These are phyloP conservation scores for Leishmania braziliensis DNA, from an alignment of 208 protist genomes.

Conservation along the genomic window DNA sequence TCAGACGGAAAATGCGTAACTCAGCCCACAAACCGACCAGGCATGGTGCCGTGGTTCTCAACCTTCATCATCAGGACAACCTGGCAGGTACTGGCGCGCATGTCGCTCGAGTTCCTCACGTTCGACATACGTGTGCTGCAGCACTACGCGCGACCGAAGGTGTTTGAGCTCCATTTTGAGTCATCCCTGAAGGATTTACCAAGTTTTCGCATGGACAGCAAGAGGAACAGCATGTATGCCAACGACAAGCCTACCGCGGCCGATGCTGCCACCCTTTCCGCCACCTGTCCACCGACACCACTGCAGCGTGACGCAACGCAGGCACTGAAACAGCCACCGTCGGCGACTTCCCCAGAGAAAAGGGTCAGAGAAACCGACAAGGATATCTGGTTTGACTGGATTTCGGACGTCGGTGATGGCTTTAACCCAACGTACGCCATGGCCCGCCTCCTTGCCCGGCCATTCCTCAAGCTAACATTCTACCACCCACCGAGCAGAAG, in stretches of 20 bases:
- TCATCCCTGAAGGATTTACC: conserved; percentile 14
- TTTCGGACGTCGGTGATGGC: conserved; percentile 86
- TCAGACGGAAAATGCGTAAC: conserved; percentile 9
- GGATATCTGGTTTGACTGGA: conserved; percentile 89
- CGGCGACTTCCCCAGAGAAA: background rate
- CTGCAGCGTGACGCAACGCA: background rate
- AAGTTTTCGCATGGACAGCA: background rate
- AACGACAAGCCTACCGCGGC: background rate
- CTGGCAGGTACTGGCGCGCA: conserved; percentile 52
- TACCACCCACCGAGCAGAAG: conserved; percentile 31
- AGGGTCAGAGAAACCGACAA: background rate
- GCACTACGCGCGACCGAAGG: conserved; percentile 43
- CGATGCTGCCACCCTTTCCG: background rate
- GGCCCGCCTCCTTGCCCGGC: conserved; percentile 74
- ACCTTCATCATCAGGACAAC: conserved; percentile 75
- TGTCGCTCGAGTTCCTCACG: conserved; percentile 68
- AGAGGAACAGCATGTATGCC: background rate
- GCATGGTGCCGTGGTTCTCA: conserved; percentile 88
- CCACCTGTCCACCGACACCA: background rate
- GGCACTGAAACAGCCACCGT: background rate
- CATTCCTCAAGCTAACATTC: conserved; percentile 54
- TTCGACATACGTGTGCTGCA: conserved; percentile 78
- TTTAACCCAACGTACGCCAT: conserved; percentile 91
- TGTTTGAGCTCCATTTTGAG: conserved; percentile 59
- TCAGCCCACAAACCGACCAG: conserved; percentile 63